These are phyloP conservation scores for Flaveria sonorensis DNA, from an alignment of 129 eudicot species.

Conservation along the genomic window DNA sequence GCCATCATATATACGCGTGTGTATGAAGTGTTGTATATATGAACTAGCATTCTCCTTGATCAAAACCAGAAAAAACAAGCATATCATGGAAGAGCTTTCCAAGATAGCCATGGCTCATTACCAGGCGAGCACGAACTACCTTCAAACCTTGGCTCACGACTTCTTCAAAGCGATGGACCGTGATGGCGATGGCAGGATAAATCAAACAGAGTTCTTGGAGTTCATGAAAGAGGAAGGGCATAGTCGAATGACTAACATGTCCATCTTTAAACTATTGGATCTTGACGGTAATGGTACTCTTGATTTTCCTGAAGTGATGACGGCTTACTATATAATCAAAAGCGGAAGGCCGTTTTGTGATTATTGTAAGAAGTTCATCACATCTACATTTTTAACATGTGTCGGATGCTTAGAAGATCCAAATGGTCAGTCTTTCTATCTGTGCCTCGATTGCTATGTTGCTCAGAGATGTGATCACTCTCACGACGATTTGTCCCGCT, in stretches of 20 bases:
- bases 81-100: conserved; percentile 42
- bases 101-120: conserved; percentile 46
- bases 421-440: neutral
- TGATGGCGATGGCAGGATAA: conserved; percentile 38
- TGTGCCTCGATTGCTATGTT: conserved; percentile 37
- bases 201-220: conserved; percentile 37
- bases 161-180: conserved; percentile 51
- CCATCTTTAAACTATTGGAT: conserved; percentile 44
- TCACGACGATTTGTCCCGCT: conserved; percentile 24
- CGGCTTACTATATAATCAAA: conserved; percentile 47
- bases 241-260: neutral
- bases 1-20: neutral
- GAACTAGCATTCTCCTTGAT: neutral
- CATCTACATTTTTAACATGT: conserved; percentile 42
- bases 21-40: neutral
- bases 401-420: conserved; percentile 37
- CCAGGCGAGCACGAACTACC: conserved; percentile 27
- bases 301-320: conserved; percentile 51
- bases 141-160: conserved; percentile 25
- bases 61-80: neutral
- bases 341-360: conserved; percentile 62
- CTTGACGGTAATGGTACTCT: conserved; percentile 34
- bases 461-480: conserved; percentile 5
- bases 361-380: conserved; percentile 36
- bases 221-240: conserved; percentile 50